phyloP scores from a whole-genome alignment of 2,329 filamentous ascomycete genomes.

The Sporothrix pseudoabietina region DNA sequence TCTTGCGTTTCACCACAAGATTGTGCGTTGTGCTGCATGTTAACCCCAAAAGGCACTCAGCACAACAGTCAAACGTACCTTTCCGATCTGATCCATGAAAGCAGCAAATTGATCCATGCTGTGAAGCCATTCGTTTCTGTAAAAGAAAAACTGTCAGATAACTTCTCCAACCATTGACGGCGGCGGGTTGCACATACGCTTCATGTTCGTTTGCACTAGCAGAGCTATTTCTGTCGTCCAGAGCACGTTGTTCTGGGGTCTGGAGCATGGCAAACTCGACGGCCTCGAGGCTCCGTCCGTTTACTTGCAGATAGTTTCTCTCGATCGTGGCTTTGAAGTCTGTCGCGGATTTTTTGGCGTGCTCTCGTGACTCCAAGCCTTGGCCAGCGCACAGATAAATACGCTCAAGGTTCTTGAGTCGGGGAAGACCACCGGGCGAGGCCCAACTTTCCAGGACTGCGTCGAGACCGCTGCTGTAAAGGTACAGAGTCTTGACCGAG shows the following conservation, averaged over 20 bases:
- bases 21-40: not conserved
- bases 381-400: constrained; percentile 13
- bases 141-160: not conserved
- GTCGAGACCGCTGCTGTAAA: constrained; percentile 20
- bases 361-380: constrained; percentile 15
- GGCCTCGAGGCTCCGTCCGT: constrained; percentile 2
- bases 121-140: constrained; percentile 21
- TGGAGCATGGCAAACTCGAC: constrained; percentile 22
- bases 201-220: constrained; percentile 18
- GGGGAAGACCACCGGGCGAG: constrained; percentile 3
- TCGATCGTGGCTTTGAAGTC: constrained; percentile 14
- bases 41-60: not conserved
- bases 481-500: constrained; percentile 17
- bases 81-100: constrained; percentile 21
- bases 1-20: not conserved
- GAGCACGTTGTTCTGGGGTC: not conserved
- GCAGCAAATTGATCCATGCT: constrained; percentile 23
- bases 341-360: not conserved
- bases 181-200: constrained; percentile 1
- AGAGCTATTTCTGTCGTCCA: constrained; percentile 9
- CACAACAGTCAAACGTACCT: not conserved
- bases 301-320: not conserved
- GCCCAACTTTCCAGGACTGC: constrained; percentile 20
- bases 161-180: not conserved
- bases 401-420: not conserved